A percentile compares a stretch with the other conserved stretches of the same genome.
phyloP scores from a whole-genome alignment of 1,139 yeast genomes.

The Debaryomyces coudertii region DNA sequence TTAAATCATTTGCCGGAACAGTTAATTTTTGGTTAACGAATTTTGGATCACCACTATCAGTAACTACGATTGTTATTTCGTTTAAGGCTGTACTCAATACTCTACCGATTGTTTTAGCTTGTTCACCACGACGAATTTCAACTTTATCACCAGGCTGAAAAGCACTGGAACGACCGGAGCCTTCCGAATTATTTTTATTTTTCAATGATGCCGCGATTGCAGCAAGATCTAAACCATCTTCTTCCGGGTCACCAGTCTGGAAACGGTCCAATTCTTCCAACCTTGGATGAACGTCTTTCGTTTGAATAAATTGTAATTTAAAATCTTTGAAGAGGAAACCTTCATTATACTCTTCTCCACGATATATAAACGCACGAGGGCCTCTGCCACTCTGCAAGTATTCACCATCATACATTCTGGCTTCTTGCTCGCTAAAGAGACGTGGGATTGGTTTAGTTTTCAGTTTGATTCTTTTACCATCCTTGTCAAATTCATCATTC shows the following conservation, averaged over 20 bases:
- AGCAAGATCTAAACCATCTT: slow-evolving; percentile 79
- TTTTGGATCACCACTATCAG: slow-evolving; percentile 54
- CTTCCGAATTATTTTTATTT: slow-evolving; percentile 45
- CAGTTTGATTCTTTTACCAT: slow-evolving; percentile 54
- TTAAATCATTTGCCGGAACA: slow-evolving; percentile 77
- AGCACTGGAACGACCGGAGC: slow-evolving; percentile 35
- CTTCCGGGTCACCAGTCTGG: slow-evolving; percentile 68
- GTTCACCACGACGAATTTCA: slow-evolving; percentile 91
- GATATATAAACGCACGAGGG: slow-evolving; percentile 70
- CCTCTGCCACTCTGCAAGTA: slow-evolving; percentile 76
- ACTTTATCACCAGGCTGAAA: slow-evolving; percentile 96
- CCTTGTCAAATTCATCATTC: slow-evolving; percentile 58
- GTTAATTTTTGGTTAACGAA: slow-evolving; percentile 54
- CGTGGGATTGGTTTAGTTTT: slow-evolving; percentile 82
- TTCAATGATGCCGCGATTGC: slow-evolving; percentile 84
- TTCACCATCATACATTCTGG: slow-evolving; percentile 55
- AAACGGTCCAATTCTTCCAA: slow-evolving; percentile 88
- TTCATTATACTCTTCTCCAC: slow-evolving; percentile 85
- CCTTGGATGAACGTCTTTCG: slow-evolving; percentile 83
- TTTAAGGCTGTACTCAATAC: slow-evolving; percentile 69
- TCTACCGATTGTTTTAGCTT: slow-evolving; percentile 82
- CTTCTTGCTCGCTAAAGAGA: slow-evolving; percentile 75
- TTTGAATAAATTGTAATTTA: slow-evolving; percentile 77
- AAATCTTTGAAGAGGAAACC: slow-evolving; percentile 88
- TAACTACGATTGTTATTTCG: slow-evolving; percentile 62